Conservation (phyloP, 495 filamentous ascomycete species). For the Halenospora varia region DNA sequence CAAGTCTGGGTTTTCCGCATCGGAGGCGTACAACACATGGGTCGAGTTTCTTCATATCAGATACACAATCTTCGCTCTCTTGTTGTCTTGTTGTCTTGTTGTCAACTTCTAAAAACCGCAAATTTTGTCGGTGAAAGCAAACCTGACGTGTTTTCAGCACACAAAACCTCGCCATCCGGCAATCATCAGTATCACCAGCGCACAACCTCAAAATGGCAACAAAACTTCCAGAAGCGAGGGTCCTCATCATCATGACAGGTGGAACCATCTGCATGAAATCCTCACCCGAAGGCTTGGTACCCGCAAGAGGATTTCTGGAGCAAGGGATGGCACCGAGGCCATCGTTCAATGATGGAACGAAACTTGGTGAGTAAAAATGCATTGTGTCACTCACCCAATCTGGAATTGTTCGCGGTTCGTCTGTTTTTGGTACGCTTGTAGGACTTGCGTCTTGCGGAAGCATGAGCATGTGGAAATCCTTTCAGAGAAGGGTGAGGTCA, state of each 20-base stretch:
- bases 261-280: constrained; percentile 95
- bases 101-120: too few species aligned
- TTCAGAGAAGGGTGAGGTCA: too few species aligned
- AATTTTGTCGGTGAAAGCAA: too few species aligned
- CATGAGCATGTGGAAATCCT: too few species aligned
- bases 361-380: constrained; percentile 34
- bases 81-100: too few species aligned
- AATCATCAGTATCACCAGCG: not conserved
- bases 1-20: not conserved
- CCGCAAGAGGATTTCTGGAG: constrained; percentile 78
- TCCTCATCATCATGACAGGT: constrained; percentile 89
- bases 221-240: constrained; percentile 61
- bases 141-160: not conserved
- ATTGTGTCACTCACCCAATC: not conserved
- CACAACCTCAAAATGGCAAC: constrained; percentile 14
- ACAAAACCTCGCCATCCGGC: not conserved
- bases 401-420: too few species aligned
- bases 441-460: too few species aligned
- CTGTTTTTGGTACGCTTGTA: too few species aligned
- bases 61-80: not conserved
- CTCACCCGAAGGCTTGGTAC: constrained; percentile 60
- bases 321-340: constrained; percentile 78
- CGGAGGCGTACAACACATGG: too few species aligned
- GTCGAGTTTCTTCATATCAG: too few species aligned
- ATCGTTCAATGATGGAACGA: constrained; percentile 83